Conservation (phyloP, 139 green algal species). For the Chlorella sp. region DNA sequence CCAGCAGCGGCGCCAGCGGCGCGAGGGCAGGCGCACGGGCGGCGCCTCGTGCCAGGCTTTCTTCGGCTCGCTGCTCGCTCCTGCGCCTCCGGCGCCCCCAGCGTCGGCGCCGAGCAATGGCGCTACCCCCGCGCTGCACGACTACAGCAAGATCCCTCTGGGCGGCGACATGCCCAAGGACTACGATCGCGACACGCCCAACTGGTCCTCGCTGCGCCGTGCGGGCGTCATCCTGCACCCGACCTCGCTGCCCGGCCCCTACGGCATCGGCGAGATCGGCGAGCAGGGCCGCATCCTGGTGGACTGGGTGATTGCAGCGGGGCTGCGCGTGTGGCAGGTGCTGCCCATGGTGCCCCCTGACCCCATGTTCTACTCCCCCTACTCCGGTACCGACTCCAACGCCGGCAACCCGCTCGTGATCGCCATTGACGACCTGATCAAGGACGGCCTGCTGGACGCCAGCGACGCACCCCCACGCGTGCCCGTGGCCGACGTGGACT, state of each 20-base stretch:
- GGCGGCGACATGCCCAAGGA: conserved; percentile 21
- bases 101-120: too few relatives aligned
- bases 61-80: too few relatives aligned
- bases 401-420: conserved; percentile 92
- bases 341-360: conserved; percentile 94
- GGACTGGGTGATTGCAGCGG: conserved; percentile 80
- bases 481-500: conserved; percentile 37
- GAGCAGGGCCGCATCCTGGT: conserved; percentile 71
- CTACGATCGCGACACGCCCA: conserved; percentile 36
- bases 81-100: too few relatives aligned
- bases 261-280: conserved; percentile 87
- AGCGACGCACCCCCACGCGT: conserved; percentile 47
- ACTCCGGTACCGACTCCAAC: conserved; percentile 86
- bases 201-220: conserved; percentile 39
- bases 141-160: conserved; percentile 4
- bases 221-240: conserved; percentile 91
- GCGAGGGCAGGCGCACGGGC: too few relatives aligned
- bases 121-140: neutral
- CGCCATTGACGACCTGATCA: conserved; percentile 74
- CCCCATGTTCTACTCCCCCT: conserved; percentile 87
- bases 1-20: too few relatives aligned
- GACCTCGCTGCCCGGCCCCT: conserved; percentile 82
- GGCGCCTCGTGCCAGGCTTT: too few relatives aligned
- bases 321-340: conserved; percentile 62
- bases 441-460: conserved; percentile 70